Percentiles rank a stretch among this genome's conserved stretches.
These are phyloP conservation scores for Erysimum cheiranthoides DNA, from an alignment of 345 rosid genomes.

Conservation along the genomic window DNA sequence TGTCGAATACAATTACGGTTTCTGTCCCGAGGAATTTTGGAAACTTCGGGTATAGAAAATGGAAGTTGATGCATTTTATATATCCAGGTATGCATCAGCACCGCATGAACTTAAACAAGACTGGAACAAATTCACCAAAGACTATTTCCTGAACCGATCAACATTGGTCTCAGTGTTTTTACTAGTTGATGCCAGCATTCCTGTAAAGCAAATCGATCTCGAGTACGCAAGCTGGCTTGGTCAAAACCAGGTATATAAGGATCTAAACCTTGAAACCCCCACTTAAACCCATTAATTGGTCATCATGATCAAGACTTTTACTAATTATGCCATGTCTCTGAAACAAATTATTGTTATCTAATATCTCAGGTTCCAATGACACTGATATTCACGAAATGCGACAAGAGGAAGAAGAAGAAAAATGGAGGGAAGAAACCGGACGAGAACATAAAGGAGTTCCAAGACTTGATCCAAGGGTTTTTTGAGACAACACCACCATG, in stretches of 20 bases:
- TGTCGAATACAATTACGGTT: not conserved
- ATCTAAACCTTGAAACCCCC: not conserved
- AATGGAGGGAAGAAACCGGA: conserved; percentile 91
- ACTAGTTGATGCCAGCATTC: conserved; percentile 93
- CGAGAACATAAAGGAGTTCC: conserved; percentile 77
- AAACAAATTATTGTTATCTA: not conserved
- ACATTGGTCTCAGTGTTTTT: conserved; percentile 86
- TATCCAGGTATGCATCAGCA: conserved; percentile 84
- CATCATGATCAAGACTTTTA: not conserved
- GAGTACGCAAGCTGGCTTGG: conserved; percentile 99
- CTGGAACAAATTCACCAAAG: conserved; percentile 84
- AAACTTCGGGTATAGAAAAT: not conserved
- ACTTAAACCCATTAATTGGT: conserved; percentile 3
- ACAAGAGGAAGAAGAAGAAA: conserved; percentile 92
- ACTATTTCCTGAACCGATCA: conserved; percentile 85
- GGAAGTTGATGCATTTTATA: conserved; percentile 13
- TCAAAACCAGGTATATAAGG: conserved; percentile 74
- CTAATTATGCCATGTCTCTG: conserved; percentile 9
- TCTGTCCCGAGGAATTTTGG: not conserved
- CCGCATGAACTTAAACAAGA: conserved; percentile 81
- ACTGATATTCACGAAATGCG: conserved; percentile 90
- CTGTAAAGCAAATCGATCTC: conserved; percentile 84
- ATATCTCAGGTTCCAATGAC: conserved; percentile 87
- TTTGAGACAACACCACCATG: conserved; percentile 90
- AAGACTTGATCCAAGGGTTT: conserved; percentile 76